Evolutionary conservation across 805 yeast species (phyloP), one percentile per base, ranked within the genome.

Genomic region (Metschnikowia anglica): DNA sequence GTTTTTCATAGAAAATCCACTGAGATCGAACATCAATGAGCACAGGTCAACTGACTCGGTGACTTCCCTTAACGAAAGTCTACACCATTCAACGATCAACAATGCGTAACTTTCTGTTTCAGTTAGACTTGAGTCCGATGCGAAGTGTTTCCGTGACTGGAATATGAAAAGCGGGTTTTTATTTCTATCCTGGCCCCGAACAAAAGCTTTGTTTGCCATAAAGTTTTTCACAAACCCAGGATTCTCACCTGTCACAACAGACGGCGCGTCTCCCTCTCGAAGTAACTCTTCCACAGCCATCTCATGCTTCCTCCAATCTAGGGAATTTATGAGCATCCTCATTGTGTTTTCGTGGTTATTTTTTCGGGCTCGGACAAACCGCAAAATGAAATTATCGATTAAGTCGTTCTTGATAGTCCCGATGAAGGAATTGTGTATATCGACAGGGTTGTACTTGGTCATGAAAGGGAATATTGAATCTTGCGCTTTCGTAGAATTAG

Each of bases 341-440:
- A 86, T 60, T 0, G 88, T 74, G 56, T 81, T 78, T 52, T 80
- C 83, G 17, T 81, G 72, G 51, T 85, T 80, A 83, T 88, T 88
- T 65, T 88, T 88, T 65, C 97, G 81, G 28, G 97, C 97, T 53
- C 96, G 75, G 19, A 87, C 65, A 56, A 84, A 90, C 55, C 95
- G 76, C 56, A 90, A 71, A 23, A 88, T 38, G 52, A 83, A 63
- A 54, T 85, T 83, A 63, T 93, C 99, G 3, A 95, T 85, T 35
- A 83, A 73, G 61, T 91, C 98, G 31, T 80, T 76, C 65, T 91
- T 81, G 38, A 80, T 27, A 56, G 72, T 81, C 72, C 32, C 67
- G 59, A 83, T 85, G 78, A 58, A 81, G 72, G 49, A 75, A 73
- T 7, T 21, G 48, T 78, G 77, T 7, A 81, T 56, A 16, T 70